Evolutionary conservation across 371 early-diverging fungal species (phyloP), one percentile per base, ranked within the genome.

Genomic region (Vittaforma corneae): DNA sequence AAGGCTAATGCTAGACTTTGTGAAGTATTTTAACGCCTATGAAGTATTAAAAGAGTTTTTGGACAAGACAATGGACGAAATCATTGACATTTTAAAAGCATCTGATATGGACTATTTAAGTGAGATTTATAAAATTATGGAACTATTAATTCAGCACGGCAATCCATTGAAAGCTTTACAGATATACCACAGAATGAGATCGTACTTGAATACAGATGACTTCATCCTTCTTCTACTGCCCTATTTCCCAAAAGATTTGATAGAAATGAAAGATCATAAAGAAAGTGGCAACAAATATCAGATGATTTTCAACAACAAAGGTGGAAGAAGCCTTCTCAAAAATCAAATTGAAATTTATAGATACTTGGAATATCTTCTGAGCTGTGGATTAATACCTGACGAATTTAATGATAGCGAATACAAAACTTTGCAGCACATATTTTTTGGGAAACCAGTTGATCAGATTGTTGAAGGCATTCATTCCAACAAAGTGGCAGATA

Each of bases 1-100:
- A 11, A 30, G 61, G 22, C 54, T 65, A 38, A 63, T 68, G 24
- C 32, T 37, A 40, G 57, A 59, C 1, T 54, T 69, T 51, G 35
- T 66, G 24, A 61, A 61, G 14, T 73, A 73, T 56, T 73, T 60
- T 37, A 37, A 64, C 20, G 40, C 60, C 46, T 55, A 37, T 35
- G 62, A 68, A 5, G 16, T 48, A 14, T 18, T 62, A 3, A 33
- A 53, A 29, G 51, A 29, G 9, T 73, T 73, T 48, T 24, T 64
- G 6, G 30, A 47, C 29, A 32, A 55, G 20, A 26, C 65, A 6
- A 14, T 64, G 16, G 48, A 32, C 11, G 30, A 58, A 24, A 28
- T 71, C 30, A 9, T 33, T 16, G 22, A 44, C 0, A 53, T 38
- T 35, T 28, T 68, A 9, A 44, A 24, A 11, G 51, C 37, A 22